Evolutionary conservation across 176 grass and related monocot species (phyloP), one percentile per base, ranked within the genome.

Genomic region (Thalia dealbata): DNA sequence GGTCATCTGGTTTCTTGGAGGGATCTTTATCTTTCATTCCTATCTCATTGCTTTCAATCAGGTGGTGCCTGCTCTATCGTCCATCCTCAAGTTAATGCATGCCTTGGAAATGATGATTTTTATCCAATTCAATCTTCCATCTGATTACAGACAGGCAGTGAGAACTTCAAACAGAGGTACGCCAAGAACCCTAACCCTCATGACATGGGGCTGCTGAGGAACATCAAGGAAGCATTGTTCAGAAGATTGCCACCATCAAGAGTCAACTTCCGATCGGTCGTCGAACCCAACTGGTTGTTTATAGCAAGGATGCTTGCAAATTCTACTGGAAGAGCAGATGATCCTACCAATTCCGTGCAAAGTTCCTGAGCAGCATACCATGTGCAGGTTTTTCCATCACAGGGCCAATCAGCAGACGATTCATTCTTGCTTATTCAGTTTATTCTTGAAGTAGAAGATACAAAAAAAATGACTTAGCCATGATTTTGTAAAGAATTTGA

Each of bases 31-130:
- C 41, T 83, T 81, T 79, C 82, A 90, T 59, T 54, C 8, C 13
- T 90, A 83, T 72, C 91, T 95, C 14, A 72, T 87, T 9, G 58
- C 82, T 48, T 50, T 76, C 18, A 95, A 95, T 70, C 82, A 84
- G 79, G 91, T 89, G 70, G 21, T n/a, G n/a, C 19, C 28, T 21
- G n/a, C n/a, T 61, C n/a, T 68, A 8, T 10, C 14, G 13, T 13
- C 44, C 14, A 8, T 25, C 9, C 30, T 16, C 12, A 64, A 13
- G 32, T 61, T n/a, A 35, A 10, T 38, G 3, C 23, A 50, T 25
- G 22, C 12, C 0, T 23, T 26, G n/a, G n/a, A n/a, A n/a, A n/a
- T n/a, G n/a, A n/a, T n/a, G n/a, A n/a, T n/a, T n/a, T n/a, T n/a
- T n/a, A n/a, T n/a, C n/a, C n/a, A n/a, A n/a, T n/a, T n/a, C n/a